These are phyloP conservation scores for Zygoascus sp. DNA, from an alignment of 1,139 yeast species.

Conservation along the genomic window DNA sequence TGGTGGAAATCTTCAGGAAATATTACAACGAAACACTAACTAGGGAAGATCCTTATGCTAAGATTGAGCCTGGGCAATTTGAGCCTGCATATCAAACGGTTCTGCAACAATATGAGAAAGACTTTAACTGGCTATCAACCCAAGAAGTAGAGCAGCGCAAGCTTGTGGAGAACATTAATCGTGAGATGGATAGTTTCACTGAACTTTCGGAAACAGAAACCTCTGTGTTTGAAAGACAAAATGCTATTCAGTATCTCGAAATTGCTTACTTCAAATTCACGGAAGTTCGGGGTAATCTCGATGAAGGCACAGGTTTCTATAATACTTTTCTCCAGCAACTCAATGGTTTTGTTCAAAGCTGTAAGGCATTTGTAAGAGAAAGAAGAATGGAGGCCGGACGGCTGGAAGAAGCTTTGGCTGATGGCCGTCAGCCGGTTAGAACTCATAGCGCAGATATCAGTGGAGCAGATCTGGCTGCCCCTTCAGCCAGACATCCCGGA, in stretches of 20 bases:
- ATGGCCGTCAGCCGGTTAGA: not conserved
- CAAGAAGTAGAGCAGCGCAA: constrained; percentile 42
- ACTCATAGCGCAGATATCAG: not conserved
- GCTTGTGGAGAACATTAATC: constrained; percentile 44
- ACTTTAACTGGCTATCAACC: constrained; percentile 39
- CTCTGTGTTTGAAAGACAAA: constrained; percentile 40
- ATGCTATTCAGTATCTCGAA: constrained; percentile 52
- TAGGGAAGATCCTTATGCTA: constrained; percentile 23
- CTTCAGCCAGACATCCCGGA: constrained; percentile 15
- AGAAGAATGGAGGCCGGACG: constrained; percentile 54
- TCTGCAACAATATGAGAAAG: constrained; percentile 39
- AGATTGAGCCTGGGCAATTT: constrained; percentile 30
- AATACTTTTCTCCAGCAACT: constrained; percentile 54
- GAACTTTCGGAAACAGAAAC: constrained; percentile 31
- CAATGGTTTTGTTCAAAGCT: constrained; percentile 44
- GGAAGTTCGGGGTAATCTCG: constrained; percentile 56
- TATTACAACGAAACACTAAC: constrained; percentile 19
- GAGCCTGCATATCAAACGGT: constrained; percentile 31
- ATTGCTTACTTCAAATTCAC: constrained; percentile 49
- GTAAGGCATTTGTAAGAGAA: constrained; percentile 51
- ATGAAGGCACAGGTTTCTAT: constrained; percentile 70
- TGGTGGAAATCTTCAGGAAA: constrained; percentile 28
- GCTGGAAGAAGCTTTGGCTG: constrained; percentile 35
- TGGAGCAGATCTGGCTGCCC: constrained; percentile 10
- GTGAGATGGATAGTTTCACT: constrained; percentile 40